Percentiles rank a stretch among this genome's conserved stretches.
These are phyloP conservation scores for Millerago galiae DNA, from an alignment of 805 yeast species.

Conservation along the genomic window DNA sequence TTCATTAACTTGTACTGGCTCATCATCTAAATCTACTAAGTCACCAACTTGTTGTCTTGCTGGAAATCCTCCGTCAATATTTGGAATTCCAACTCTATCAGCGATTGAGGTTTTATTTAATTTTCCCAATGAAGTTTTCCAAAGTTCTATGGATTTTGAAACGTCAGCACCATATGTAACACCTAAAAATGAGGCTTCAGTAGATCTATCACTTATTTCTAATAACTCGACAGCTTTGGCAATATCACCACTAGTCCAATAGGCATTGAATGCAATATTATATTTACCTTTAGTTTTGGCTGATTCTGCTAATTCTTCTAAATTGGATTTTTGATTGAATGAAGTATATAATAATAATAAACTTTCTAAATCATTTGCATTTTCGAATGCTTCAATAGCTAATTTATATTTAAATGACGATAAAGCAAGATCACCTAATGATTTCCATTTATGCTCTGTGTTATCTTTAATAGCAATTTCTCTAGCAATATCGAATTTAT, in stretches of 20 bases:
- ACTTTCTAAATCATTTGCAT: constrained; percentile 78
- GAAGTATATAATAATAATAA: constrained; percentile 78
- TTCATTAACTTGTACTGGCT: constrained; percentile 23
- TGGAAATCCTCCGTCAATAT: constrained; percentile 31
- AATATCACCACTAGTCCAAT: constrained; percentile 79
- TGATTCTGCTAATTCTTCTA: constrained; percentile 54
- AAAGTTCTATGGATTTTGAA: constrained; percentile 42
- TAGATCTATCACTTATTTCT: constrained; percentile 55
- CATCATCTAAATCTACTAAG: constrained; percentile 36
- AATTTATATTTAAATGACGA: constrained; percentile 69
- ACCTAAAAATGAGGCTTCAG: constrained; percentile 84
- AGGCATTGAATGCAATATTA: constrained; percentile 86
- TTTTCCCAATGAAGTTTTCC: constrained; percentile 57
- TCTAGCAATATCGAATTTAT: constrained; percentile 64
- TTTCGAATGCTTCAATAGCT: constrained; percentile 73
- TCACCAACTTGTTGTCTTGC: constrained; percentile 19
- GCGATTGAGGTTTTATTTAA: constrained; percentile 54
- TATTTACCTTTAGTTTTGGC: constrained; percentile 74
- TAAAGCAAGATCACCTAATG: constrained; percentile 83
- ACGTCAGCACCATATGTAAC: constrained; percentile 54
- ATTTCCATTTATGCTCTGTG: constrained; percentile 77
- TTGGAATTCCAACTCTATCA: constrained; percentile 49
- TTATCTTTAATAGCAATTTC: constrained; percentile 51
- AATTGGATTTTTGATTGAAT: constrained; percentile 58
- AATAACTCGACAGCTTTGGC: constrained; percentile 59